A percentile compares a stretch with the other conserved stretches of the same genome.
Conservation (phyloP, 1,139 yeast genomes). For the Candida neerlandica region DNA sequence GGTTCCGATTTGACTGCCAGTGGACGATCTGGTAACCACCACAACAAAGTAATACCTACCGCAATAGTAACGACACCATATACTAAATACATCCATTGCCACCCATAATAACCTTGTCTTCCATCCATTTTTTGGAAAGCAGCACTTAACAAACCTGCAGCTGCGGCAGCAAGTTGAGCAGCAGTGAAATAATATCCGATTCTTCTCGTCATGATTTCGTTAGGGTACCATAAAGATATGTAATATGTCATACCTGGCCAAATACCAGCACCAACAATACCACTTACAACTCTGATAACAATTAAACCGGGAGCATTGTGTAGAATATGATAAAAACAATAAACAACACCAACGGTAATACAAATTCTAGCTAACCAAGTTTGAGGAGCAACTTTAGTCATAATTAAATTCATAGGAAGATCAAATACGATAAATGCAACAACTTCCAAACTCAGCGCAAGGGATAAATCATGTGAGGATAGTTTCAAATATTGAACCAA, state of each 20-base stretch:
- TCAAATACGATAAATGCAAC: constrained; percentile 85
- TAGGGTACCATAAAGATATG: constrained; percentile 83
- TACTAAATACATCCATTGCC: constrained; percentile 85
- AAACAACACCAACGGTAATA: constrained; percentile 74
- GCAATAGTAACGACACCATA: constrained; percentile 74
- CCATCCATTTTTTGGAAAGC: constrained; percentile 87
- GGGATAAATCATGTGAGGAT: constrained; percentile 59
- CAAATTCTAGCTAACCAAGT: constrained; percentile 83
- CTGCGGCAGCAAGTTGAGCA: constrained; percentile 85
- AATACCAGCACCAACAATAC: constrained; percentile 84
- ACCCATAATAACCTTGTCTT: constrained; percentile 68
- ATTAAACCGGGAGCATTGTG: constrained; percentile 58
- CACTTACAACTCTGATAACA: constrained; percentile 74
- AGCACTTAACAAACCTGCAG: constrained; percentile 82
- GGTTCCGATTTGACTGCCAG: constrained; percentile 22
- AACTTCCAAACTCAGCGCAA: constrained; percentile 79
- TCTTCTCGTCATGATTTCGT: constrained; percentile 72
- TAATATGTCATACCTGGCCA: constrained; percentile 95
- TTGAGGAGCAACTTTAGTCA: constrained; percentile 83
- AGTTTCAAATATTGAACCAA: constrained; percentile 54
- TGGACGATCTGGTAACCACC: constrained; percentile 88
- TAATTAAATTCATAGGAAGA: constrained; percentile 81
- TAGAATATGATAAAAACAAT: constrained; percentile 69
- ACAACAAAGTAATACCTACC: constrained; percentile 63
- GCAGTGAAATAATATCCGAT: constrained; percentile 92